Conservation (phyloP, 2,329 filamentous ascomycete species). For the Aspergillus melleus region DNA sequence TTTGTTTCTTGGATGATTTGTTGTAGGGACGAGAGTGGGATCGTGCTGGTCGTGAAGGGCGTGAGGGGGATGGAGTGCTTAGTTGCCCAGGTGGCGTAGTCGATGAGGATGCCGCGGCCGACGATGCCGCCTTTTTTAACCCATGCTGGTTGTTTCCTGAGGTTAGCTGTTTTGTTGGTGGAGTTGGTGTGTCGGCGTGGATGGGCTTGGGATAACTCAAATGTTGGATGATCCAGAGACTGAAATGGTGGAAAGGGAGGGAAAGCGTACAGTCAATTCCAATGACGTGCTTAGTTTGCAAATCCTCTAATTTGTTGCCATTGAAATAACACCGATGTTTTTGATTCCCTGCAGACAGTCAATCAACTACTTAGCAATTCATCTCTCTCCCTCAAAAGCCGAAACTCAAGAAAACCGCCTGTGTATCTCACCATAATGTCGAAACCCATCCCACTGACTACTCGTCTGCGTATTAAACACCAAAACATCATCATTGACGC, state of each 20-base stretch:
- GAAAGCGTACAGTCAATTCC: constrained; percentile 41
- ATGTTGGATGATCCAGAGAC: neutral
- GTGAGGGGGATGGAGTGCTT: constrained; percentile 37
- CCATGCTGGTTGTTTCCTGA: constrained; percentile 28
- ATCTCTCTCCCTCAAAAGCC: too few species aligned
- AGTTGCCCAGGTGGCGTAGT: constrained; percentile 48
- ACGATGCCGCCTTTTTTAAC: constrained; percentile 43
- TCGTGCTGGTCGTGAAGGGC: constrained; percentile 43
- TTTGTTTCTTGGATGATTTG: constrained; percentile 46
- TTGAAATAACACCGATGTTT: constrained; percentile 45
- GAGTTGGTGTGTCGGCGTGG: neutral
- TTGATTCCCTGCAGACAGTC: constrained; percentile 33
- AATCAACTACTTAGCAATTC: neutral
- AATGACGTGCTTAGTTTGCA: constrained; percentile 38
- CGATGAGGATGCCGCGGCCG: constrained; percentile 51
- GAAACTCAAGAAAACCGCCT: neutral
- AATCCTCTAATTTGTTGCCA: constrained; percentile 39
- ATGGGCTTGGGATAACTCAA: neutral
- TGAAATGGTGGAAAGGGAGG: neutral
- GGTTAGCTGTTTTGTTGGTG: neutral
- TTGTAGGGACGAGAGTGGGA: constrained; percentile 47
- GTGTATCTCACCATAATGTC: constrained; percentile 32
- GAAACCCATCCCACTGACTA: constrained; percentile 52
- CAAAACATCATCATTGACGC: constrained; percentile 63
- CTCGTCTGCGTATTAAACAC: constrained; percentile 60